phyloP scores from a whole-genome alignment of 2,329 filamentous ascomycete species.

The Onygena corvina region DNA sequence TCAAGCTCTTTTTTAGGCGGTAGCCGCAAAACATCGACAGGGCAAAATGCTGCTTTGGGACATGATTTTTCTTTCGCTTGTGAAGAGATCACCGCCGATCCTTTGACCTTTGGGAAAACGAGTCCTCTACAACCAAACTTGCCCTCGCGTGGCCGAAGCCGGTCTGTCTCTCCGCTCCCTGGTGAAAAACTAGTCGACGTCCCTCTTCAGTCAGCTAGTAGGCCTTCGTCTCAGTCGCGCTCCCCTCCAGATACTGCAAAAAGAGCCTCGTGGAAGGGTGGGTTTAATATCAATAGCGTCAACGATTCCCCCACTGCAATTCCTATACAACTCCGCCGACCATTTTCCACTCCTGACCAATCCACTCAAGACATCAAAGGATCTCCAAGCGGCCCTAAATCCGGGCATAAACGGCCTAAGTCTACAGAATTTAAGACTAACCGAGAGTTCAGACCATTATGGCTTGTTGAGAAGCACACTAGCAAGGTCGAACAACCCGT shows the following conservation, averaged over 20 bases:
- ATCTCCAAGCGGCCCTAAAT: conserved; percentile 30
- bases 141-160: conserved; percentile 20
- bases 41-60: conserved; percentile 38
- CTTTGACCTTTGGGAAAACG: conserved; percentile 13
- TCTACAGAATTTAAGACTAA: conserved; percentile 43
- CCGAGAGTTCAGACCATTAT: conserved; percentile 67
- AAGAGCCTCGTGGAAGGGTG: background rate
- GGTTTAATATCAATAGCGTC: background rate
- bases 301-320: conserved; percentile 38
- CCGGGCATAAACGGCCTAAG: conserved; percentile 36
- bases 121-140: conserved; percentile 3
- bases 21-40: conserved; percentile 47
- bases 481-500: conserved; percentile 31
- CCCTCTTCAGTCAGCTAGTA: conserved; percentile 24
- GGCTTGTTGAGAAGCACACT: conserved; percentile 58
- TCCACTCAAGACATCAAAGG: conserved; percentile 28
- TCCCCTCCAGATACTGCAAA: conserved; percentile 2
- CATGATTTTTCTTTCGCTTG: conserved; percentile 14
- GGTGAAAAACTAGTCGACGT: conserved; percentile 22
- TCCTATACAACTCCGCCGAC: conserved; percentile 45
- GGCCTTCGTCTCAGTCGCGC: conserved; percentile 24
- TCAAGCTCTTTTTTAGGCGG: conserved; percentile 51
- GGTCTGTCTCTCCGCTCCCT: conserved; percentile 25
- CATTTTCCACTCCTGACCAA: conserved; percentile 29
- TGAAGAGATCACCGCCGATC: conserved; percentile 15